Base-by-base conservation (phyloP, 352 stramenopile species). In the Salisapilia sapeloensis region DNA sequence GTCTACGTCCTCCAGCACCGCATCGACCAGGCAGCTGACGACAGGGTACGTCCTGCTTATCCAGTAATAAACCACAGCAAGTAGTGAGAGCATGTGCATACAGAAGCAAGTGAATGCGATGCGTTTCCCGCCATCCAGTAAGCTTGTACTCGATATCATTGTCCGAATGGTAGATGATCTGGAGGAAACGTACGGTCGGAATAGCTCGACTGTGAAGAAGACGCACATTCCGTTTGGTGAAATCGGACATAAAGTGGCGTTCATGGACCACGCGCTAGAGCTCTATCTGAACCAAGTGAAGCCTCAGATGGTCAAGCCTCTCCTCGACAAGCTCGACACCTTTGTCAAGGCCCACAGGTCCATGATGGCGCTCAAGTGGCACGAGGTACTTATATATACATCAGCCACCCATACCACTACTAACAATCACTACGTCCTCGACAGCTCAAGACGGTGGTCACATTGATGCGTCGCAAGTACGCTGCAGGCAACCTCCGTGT, bases 391-490 rank as follows among this genome's bases (percentile, higher is more conserved):
- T 29, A n/a, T 28, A 11, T 23, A n/a, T 32, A 16, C n/a, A n/a
- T n/a, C n/a, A n/a, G n/a, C n/a, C n/a, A n/a, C n/a, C n/a, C n/a
- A n/a, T n/a, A n/a, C n/a, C n/a, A n/a, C n/a, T n/a, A n/a, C n/a
- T n/a, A n/a, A n/a, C n/a, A n/a, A n/a, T n/a, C n/a, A n/a, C n/a
- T n/a, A n/a, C n/a, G n/a, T n/a, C 2, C 24, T 22, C 32, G 23
- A 13, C 29, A 71, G 57, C 50, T 89, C 21, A 85, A 89, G 53
- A 89, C 72, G 14, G 60, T 89, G 7, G 55, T 89, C 31, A 77
- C 59, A 36, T 48, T 89, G 19, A 89, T 85, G 69, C 69, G 75
- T 33, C 69, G 69, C 46, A 89, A 89, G 39, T 89, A 89, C 26
- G 78, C 72, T 33, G 44, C 76, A 33, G 63, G 82, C 20, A 82